Conservation (phyloP, 2,329 filamentous ascomycete species). For the Fusarium metavorans region DNA sequence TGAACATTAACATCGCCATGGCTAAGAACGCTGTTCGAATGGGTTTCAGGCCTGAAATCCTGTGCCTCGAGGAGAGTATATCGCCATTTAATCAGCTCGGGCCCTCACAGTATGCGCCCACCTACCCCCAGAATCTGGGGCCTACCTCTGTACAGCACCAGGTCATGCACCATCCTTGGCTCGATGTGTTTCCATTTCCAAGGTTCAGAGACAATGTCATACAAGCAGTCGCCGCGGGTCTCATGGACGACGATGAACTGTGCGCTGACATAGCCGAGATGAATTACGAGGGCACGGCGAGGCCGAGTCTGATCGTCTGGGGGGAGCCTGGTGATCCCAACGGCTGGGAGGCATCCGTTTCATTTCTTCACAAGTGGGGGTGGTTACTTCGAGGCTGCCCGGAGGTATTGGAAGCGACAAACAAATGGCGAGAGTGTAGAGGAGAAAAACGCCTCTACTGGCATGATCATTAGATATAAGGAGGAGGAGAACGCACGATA, state of each 20-base stretch:
- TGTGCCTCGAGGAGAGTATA: constrained; percentile 13
- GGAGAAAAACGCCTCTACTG: constrained; percentile 13
- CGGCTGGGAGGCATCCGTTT: constrained; percentile 22
- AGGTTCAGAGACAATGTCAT: constrained; percentile 18
- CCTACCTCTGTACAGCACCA: neutral
- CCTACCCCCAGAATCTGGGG: neutral
- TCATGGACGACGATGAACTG: constrained; percentile 14
- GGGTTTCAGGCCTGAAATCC: neutral
- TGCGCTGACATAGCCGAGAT: constrained; percentile 12
- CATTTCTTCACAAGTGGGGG: constrained; percentile 23
- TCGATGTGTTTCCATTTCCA: constrained; percentile 18
- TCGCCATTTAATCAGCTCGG: constrained; percentile 12
- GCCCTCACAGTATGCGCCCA: neutral
- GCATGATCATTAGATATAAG: neutral
- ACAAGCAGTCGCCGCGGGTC: neutral
- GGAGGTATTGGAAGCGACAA: constrained; percentile 18
- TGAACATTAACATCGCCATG: constrained; percentile 21
- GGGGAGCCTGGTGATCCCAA: constrained; percentile 8
- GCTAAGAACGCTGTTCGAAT: constrained; percentile 1
- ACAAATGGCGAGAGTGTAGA: constrained; percentile 22
- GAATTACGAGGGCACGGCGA: constrained; percentile 7
- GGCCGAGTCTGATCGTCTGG: constrained; percentile 24
- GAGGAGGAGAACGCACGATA: neutral
- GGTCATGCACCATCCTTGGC: constrained; percentile 18
- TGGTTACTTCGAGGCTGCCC: constrained; percentile 20